These are phyloP conservation scores for Ganoderma sp. DNA, from an alignment of 1,284 basidiomycete species.

Conservation along the genomic window DNA sequence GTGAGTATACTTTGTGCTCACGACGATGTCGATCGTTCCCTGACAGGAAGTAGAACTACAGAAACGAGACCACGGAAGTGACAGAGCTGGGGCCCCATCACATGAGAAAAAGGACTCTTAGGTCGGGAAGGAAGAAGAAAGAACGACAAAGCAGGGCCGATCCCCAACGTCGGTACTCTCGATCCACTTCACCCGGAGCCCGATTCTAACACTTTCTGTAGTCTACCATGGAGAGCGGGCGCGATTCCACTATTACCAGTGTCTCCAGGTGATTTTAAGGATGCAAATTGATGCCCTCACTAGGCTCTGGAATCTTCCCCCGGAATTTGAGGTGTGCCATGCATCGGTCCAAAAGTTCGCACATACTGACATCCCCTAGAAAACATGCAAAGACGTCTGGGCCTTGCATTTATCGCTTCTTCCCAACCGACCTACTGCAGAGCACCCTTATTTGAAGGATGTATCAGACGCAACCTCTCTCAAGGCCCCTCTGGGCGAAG, in stretches of 20 bases:
- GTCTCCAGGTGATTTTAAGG: constrained; percentile 78
- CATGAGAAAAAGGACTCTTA: constrained; percentile 66
- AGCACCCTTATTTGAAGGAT: constrained; percentile 58
- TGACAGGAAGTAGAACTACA: constrained; percentile 60
- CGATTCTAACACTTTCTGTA: constrained; percentile 39
- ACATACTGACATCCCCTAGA: constrained; percentile 46
- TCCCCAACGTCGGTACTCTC: constrained; percentile 54
- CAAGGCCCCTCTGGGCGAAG: constrained; percentile 15
- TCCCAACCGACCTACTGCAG: constrained; percentile 62
- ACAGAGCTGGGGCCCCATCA: constrained; percentile 63
- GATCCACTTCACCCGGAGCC: neutral
- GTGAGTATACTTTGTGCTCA: constrained; percentile 44
- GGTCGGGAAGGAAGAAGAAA: constrained; percentile 57
- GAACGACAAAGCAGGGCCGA: constrained; percentile 56
- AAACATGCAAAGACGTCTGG: constrained; percentile 84
- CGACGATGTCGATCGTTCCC: neutral
- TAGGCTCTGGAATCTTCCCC: constrained; percentile 72
- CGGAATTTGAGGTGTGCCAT: constrained; percentile 73
- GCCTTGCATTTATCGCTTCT: constrained; percentile 73
- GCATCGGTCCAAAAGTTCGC: neutral
- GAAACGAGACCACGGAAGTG: constrained; percentile 70
- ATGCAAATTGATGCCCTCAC: constrained; percentile 73
- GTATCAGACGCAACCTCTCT: constrained; percentile 13
- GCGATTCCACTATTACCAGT: constrained; percentile 80
- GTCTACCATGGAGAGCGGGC: constrained; percentile 83